Base-by-base conservation (phyloP, 208 protist genomes). In the Wallacemonas sp. region DNA sequence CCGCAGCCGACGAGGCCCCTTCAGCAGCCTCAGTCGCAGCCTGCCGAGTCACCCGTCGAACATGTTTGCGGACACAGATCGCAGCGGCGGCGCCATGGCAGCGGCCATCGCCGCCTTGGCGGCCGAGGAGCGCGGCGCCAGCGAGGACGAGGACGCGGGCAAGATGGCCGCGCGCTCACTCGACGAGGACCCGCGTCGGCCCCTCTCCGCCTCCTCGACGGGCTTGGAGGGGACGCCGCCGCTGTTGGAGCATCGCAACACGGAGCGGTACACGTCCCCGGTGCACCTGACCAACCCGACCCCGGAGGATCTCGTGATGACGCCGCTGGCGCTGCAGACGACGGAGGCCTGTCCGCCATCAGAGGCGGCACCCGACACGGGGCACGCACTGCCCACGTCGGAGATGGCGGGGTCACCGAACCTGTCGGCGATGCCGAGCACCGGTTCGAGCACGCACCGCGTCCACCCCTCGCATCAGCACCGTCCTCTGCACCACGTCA, bases 11-110 rank as follows among this genome's bases (percentile, higher is more conserved):
- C 52, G 29, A 11, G 52, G 52, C 5, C 52, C 4, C 29, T n/a
- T 4, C n/a, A 59, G 52, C 52, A 59, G 52, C 32, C 32, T 41
- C 31, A 59, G 32, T n/a, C 52, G 26, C 31, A 59, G 52, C 29
- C 11, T 59, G 52, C 11, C 5, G 18, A 59, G 52, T 29, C 52
- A 25, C 4, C 52, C 18, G 10, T 59, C 52, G 10, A 59, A 59
- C 32, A 29, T 41, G 0, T 59, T 59, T 23, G 31, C 10, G n/a
- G 52, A 59, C 18, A 59, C 52, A 4, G 52, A 59, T 25, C 52
- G 22, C 31, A 59, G 52, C 52, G 22, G 36, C 36, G 36, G 36
- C 36, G 36, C 36, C 10, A 41, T 41, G 36, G 14, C 36, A 41
- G 36, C 44, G 8, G 44, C 18, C 44, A 49, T 49, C 44, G 12